These are phyloP conservation scores for Schrenkiella parvula DNA, from an alignment of 345 rosid genomes.

Conservation along the genomic window DNA sequence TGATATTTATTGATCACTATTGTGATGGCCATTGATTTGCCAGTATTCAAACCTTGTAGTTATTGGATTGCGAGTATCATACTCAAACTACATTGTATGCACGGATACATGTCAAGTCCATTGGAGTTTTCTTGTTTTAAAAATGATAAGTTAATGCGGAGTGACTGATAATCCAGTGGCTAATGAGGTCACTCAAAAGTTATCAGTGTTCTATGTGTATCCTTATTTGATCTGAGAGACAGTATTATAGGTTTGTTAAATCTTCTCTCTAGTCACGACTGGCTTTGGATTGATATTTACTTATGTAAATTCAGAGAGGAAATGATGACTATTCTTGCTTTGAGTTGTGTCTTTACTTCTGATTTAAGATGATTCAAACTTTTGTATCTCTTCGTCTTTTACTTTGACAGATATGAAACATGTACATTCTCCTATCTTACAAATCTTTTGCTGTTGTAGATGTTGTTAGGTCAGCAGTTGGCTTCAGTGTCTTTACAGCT, in stretches of 20 bases:
- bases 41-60: not conserved
- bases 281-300: not conserved
- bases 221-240: not conserved
- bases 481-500: slow-evolving; percentile 55
- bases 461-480: slow-evolving; percentile 74
- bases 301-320: not conserved
- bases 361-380: not conserved
- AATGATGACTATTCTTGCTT: not conserved
- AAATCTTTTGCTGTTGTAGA: slow-evolving; percentile 39
- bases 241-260: not conserved
- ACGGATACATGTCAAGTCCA: not conserved
- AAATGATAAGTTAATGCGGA: not conserved
- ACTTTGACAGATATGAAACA: not conserved
- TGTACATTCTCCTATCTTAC: slow-evolving; percentile 2
- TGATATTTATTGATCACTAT: not conserved
- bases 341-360: not conserved
- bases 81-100: not conserved
- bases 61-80: not conserved
- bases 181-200: not conserved
- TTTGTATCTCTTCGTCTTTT: not conserved
- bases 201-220: not conserved
- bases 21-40: not conserved
- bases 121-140: not conserved
- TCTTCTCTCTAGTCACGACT: not conserved
- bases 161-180: not conserved